These are phyloP conservation scores for Chionographis japonica DNA, from an alignment of 106 monocot genomes.

Conservation along the genomic window DNA sequence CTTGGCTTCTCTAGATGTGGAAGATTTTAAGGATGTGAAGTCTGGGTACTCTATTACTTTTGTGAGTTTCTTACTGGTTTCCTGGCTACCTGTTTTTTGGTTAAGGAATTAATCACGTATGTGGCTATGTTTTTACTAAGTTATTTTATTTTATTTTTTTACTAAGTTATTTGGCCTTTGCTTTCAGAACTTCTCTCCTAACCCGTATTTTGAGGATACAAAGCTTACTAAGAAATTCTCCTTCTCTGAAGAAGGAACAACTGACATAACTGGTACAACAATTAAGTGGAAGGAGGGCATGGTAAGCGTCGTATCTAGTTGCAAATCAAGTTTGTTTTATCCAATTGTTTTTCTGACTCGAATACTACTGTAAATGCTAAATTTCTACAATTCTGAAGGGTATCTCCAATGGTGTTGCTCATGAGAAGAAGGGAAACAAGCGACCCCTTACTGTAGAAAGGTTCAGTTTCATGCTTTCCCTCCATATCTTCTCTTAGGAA, in stretches of 20 bases:
- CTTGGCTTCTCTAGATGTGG: constrained; percentile 54
- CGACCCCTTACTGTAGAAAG: constrained; percentile 58
- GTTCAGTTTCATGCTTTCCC: constrained; percentile 9
- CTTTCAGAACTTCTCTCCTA: constrained; percentile 56
- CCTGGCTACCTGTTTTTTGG: not conserved
- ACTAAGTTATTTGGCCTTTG: not conserved
- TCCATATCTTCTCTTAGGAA: not conserved
- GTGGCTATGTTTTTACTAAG: not conserved
- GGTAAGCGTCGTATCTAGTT: constrained; percentile 27
- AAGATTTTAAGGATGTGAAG: constrained; percentile 73
- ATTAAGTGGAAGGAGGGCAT: constrained; percentile 78
- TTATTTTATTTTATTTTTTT: not conserved
- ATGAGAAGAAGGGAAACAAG: constrained; percentile 57
- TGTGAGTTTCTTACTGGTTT: constrained; percentile 35
- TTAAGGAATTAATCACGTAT: not conserved
- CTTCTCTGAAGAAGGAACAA: constrained; percentile 58
- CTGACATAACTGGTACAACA: constrained; percentile 48
- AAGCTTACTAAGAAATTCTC: constrained; percentile 53
- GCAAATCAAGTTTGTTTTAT: not conserved
- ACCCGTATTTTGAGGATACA: constrained; percentile 73
- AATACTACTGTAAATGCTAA: not conserved
- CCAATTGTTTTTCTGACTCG: not conserved
- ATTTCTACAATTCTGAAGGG: constrained; percentile 26
- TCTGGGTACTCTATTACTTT: constrained; percentile 79
- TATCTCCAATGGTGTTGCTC: constrained; percentile 46